phyloP scores from a whole-genome alignment of 2,329 filamentous ascomycete genomes.

The Amauroascus niger region DNA sequence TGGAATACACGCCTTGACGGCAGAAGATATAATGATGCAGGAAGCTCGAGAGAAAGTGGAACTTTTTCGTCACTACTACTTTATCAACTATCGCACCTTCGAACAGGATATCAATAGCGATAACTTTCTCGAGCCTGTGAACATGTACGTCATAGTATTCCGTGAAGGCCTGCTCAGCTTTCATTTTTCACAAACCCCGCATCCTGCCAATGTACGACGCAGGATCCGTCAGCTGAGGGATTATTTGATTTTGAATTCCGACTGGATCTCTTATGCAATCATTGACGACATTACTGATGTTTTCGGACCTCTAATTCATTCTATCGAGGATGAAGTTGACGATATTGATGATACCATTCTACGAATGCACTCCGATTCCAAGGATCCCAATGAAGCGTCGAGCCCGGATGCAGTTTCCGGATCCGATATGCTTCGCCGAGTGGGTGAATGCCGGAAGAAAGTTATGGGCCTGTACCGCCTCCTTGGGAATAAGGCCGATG shows the following conservation, averaged over 20 bases:
- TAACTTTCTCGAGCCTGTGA: conserved; percentile 86
- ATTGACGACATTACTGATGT: conserved; percentile 98
- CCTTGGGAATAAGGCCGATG: conserved; percentile 93
- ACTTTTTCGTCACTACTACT: conserved; percentile 94
- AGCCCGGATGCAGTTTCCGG: conserved; percentile 38
- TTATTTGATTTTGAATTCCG: conserved; percentile 82
- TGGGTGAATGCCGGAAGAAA: conserved; percentile 90
- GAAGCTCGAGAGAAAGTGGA: conserved; percentile 97
- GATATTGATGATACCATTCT: conserved; percentile 91
- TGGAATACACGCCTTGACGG: conserved; percentile 87
- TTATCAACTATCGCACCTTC: conserved; percentile 96
- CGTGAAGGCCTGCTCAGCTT: conserved; percentile 91
- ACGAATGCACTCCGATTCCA: conserved; percentile 58
- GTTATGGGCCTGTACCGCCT: conserved; percentile 93
- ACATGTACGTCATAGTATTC: conserved; percentile 97
- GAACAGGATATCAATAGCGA: conserved; percentile 87
- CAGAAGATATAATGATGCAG: conserved; percentile 94
- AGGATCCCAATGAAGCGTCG: conserved; percentile 19
- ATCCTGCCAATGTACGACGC: conserved; percentile 89
- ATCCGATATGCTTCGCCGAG: conserved; percentile 79
- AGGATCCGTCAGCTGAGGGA: conserved; percentile 89
- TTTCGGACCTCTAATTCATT: conserved; percentile 83
- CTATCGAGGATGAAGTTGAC: conserved; percentile 92
- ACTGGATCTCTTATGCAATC: conserved; percentile 97
- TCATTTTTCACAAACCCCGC: conserved; percentile 92